These are phyloP conservation scores for Heliocybe sulcata DNA, from an alignment of 1,284 basidiomycete species.

Conservation along the genomic window DNA sequence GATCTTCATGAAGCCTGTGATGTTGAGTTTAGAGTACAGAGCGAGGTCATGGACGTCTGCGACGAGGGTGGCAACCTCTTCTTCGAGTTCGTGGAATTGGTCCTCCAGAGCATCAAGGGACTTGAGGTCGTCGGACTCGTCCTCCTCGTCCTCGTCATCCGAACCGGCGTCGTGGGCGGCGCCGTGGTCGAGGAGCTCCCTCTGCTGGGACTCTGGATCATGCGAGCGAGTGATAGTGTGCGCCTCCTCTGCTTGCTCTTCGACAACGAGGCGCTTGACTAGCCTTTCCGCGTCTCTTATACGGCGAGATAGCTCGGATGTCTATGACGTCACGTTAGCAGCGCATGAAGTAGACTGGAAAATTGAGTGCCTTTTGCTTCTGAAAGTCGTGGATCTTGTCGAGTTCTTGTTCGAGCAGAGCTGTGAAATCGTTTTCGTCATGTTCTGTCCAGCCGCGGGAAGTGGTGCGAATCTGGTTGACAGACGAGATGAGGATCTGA, in stretches of 20 bases:
- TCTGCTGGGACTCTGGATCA: slow-evolving; percentile 56
- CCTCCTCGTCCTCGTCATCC: slow-evolving; percentile 44
- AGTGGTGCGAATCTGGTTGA: slow-evolving; percentile 47
- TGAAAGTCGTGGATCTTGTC: slow-evolving; percentile 98
- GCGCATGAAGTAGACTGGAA: slow-evolving; percentile 4
- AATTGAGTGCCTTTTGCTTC: slow-evolving; percentile 61
- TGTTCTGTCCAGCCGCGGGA: slow-evolving; percentile 61
- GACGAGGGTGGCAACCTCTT: slow-evolving; percentile 92
- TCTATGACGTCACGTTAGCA: slow-evolving; percentile 35
- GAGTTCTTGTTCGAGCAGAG: slow-evolving; percentile 79
- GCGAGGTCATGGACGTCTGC: slow-evolving; percentile 98
- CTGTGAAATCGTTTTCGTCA: slow-evolving; percentile 80
- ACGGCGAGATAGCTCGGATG: slow-evolving; percentile 73
- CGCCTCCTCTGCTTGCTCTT: slow-evolving; percentile 15
- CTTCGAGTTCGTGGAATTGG: slow-evolving; percentile 85
- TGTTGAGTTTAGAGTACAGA: slow-evolving; percentile 92
- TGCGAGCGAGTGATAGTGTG: slow-evolving; percentile 7
- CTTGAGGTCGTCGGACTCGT: slow-evolving; percentile 49
- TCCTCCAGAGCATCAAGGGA: slow-evolving; percentile 82
- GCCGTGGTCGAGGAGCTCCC: slow-evolving; percentile 33
- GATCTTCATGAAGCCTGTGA: slow-evolving; percentile 99
- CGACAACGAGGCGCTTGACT: slow-evolving; percentile 70
- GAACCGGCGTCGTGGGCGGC: slow-evolving; percentile 60
- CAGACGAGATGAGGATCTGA: background rate
- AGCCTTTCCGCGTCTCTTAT: slow-evolving; percentile 79